Evolutionary conservation across 441 rosid species (phyloP).

Genomic region (Adansonia rubrostipa): DNA sequence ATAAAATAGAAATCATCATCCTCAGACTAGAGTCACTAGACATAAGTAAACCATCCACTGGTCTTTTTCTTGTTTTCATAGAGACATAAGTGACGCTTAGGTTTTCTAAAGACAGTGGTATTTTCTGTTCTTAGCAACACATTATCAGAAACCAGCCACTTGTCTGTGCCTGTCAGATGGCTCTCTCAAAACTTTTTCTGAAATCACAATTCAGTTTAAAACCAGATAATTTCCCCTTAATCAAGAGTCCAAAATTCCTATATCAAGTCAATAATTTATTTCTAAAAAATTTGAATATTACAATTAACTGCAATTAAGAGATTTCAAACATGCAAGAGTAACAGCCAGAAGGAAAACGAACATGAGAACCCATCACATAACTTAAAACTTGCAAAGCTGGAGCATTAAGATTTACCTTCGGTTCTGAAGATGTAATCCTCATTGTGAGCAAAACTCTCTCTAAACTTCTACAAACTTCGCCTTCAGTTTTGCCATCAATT

Average conservation of each 20-base stretch:
- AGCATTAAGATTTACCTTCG: constrained; percentile 66
- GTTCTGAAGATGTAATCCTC: constrained; percentile 91
- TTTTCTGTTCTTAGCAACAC: neutral
- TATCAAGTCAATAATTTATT: constrained; percentile 3
- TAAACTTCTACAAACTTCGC: constrained; percentile 82
- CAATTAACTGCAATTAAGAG: constrained; percentile 19
- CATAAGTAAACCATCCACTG: neutral
- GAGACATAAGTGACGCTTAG: neutral
- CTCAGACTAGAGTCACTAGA: neutral
- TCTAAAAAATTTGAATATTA: neutral
- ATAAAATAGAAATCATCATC: neutral
- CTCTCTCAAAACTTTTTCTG: neutral
- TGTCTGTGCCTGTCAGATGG: neutral
- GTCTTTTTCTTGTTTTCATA: neutral
- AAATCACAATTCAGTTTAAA: constrained; percentile 18
- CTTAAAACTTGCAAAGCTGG: constrained; percentile 20
- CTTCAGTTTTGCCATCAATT: constrained; percentile 94
- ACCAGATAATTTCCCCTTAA: constrained; percentile 13
- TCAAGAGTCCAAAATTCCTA: neutral
- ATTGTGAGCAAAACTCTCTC: constrained; percentile 97
- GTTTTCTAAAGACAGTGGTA: neutral
- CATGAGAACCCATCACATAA: constrained; percentile 10
- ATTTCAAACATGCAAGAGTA: neutral
- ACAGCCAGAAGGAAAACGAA: constrained; percentile 4
- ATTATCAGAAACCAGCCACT: neutral